Evolutionary conservation across 345 rosid genomes (phyloP), one percentile per base, ranked within the genome.

Genomic region (Sisymbrium irio): DNA sequence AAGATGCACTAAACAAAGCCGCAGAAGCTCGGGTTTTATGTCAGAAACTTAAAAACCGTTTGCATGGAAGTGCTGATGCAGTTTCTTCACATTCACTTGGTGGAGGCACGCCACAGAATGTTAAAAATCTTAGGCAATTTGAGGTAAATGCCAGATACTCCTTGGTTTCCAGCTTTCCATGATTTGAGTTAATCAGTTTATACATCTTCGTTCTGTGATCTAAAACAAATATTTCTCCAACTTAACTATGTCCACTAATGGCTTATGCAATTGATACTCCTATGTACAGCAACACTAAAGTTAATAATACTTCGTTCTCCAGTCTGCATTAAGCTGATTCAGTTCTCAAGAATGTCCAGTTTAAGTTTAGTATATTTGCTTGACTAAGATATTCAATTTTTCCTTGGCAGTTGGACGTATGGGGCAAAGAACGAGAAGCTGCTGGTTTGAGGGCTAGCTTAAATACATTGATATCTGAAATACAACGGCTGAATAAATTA

Each of bases 401-500:
- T 36, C 62, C 20, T 22, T 22, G 77, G 72, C 80, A 89, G 98
- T 72, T 92, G 84, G 96, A 92, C 74, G 92, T 92, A 74, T 92
- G 96, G 98, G 84, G 84, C 67, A 92, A 87, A 81, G 96, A 92
- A 82, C 85, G 96, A 74, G 98, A 92, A 82, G 83, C 85, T 62
- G 80, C 91, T 80, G 94, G 98, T 55, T 69, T 89, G 81, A 87
- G 85, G 80, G 92, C 92, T 69, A 87, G 96, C 84, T 78, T 90
- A 83, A 88, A 79, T 72, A 85, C 94, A 42, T 75, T 92, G 86
- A 79, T 81, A 82, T 85, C 92, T 78, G 96, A 92, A 82, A 85
- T 88, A 55, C 84, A 86, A 35, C 85, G 98, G 46, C 67, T 92
- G 73, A 85, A 87, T 75, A 88, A 85, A 82, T 79, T 92, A 72